A percentile compares a stretch with the other conserved stretches of the same genome.
Evolutionary conservation across 208 protist species (phyloP).

Genomic region (Leishmania braziliensis): DNA sequence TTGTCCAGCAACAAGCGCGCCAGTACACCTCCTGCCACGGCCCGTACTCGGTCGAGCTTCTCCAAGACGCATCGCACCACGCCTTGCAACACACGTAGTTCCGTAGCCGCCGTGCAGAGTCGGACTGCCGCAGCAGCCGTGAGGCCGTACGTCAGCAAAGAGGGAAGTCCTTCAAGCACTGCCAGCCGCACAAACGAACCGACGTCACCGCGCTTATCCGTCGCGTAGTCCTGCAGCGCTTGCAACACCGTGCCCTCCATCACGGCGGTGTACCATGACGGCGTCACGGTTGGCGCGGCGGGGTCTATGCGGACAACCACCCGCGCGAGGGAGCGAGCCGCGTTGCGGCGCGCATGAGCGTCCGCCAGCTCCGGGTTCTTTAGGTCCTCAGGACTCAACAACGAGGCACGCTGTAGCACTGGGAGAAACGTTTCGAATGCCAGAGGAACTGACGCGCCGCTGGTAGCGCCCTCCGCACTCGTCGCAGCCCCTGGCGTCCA

Average conservation of each 20-base stretch:
- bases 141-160: conserved; percentile 53
- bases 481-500: conserved; percentile 12
- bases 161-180: conserved; percentile 68
- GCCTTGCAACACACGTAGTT: conserved; percentile 46
- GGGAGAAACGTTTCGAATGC: conserved; percentile 20
- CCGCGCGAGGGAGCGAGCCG: conserved; percentile 60
- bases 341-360: conserved; percentile 92
- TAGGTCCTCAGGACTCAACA: conserved; percentile 33
- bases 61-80: conserved; percentile 87
- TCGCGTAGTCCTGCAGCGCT: conserved; percentile 91
- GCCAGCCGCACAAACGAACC: conserved; percentile 97
- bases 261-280: conserved; percentile 31
- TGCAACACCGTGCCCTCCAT: conserved; percentile 65
- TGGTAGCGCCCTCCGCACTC: conserved; percentile 9
- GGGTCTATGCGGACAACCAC: conserved; percentile 40
- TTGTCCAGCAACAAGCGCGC: conserved; percentile 34
- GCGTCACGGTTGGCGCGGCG: conserved; percentile 19
- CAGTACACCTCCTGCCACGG: conserved; percentile 50
- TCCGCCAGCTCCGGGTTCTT: conserved; percentile 75
- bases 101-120: conserved; percentile 20
- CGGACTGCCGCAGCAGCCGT: background rate
- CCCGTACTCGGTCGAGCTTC: conserved; percentile 93
- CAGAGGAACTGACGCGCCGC: background rate
- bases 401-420: conserved; percentile 21
- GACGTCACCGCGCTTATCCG: conserved; percentile 97